These are phyloP conservation scores for Euryodendron excelsum DNA, from an alignment of 148 eudicot genomes.

Conservation along the genomic window DNA sequence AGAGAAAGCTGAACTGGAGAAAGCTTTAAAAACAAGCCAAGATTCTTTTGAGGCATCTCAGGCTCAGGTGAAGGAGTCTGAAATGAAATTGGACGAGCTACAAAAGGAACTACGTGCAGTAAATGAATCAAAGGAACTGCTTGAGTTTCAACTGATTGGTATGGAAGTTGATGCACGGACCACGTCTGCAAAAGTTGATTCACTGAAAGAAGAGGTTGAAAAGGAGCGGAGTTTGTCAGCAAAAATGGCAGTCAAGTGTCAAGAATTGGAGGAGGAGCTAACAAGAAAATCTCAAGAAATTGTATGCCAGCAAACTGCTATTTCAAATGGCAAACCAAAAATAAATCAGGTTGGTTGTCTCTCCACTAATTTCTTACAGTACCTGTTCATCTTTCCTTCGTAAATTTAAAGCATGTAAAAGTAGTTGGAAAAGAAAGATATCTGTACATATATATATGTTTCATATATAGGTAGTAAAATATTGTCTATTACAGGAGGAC, in stretches of 20 bases:
- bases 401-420: background rate
- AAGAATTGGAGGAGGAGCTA: conserved; percentile 52
- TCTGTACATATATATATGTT: background rate
- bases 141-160: conserved; percentile 35
- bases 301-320: conserved; percentile 33
- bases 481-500: conserved; percentile 44
- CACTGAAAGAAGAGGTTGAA: conserved; percentile 43
- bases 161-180: conserved; percentile 51
- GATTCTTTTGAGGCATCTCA: conserved; percentile 33
- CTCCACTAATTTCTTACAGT: background rate
- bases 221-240: conserved; percentile 43
- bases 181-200: conserved; percentile 43
- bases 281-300: conserved; percentile 38
- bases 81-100: conserved; percentile 45
- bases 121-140: conserved; percentile 44
- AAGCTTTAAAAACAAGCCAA: conserved; percentile 30
- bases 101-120: conserved; percentile 47
- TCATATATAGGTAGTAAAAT: background rate
- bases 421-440: background rate
- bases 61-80: conserved; percentile 32
- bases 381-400: background rate
- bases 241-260: conserved; percentile 41
- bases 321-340: conserved; percentile 35
- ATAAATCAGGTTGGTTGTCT: conserved; percentile 43
- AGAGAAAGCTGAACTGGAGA: conserved; percentile 44